Percentiles rank a stretch among this genome's conserved stretches.
Conservation (phyloP, 2,329 filamentous ascomycete species). For the Arthrobotrys pseudoclavata region DNA sequence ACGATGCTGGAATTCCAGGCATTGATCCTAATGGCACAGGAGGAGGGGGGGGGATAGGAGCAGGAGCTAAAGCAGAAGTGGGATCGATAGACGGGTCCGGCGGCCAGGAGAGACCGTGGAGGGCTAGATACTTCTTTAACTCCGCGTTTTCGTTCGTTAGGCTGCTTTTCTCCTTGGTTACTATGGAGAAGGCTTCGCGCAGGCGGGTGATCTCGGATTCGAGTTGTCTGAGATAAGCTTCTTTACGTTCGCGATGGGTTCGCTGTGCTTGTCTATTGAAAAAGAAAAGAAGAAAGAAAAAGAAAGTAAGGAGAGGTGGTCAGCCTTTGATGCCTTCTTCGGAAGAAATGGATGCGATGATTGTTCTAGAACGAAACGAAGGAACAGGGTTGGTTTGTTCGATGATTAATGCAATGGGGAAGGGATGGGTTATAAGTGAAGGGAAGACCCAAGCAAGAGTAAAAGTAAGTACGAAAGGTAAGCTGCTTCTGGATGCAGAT, state of each 20-base stretch:
- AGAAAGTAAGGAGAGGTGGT: conserved; percentile 42
- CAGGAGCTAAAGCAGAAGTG: conserved; percentile 52
- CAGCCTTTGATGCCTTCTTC: conserved; percentile 52
- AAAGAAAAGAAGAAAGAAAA: conserved; percentile 41
- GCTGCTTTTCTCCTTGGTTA: conserved; percentile 80
- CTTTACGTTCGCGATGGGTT: conserved; percentile 96
- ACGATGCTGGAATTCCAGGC: conserved; percentile 62
- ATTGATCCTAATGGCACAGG: conserved; percentile 58
- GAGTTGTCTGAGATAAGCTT: conserved; percentile 92
- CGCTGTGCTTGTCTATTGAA: conserved; percentile 87
- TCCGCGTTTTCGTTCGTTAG: conserved; percentile 83
- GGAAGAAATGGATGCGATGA: not conserved
- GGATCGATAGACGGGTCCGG: conserved; percentile 61
- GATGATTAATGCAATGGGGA: conserved; percentile 15
- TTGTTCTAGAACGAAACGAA: conserved; percentile 48
- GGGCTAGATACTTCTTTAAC: conserved; percentile 74
- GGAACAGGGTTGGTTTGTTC: conserved; percentile 44
- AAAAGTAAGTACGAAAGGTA: conserved; percentile 15
- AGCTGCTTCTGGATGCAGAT: conserved; percentile 35
- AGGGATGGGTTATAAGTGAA: conserved; percentile 9
- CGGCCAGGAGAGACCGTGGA: conserved; percentile 73
- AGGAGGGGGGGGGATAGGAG: conserved; percentile 56
- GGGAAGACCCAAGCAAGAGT: conserved; percentile 33
- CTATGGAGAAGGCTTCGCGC: conserved; percentile 83
- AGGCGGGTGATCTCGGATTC: conserved; percentile 91